Conservation (phyloP, 192 early-diverging fungal genomes). For the Coemansia umbellata region DNA sequence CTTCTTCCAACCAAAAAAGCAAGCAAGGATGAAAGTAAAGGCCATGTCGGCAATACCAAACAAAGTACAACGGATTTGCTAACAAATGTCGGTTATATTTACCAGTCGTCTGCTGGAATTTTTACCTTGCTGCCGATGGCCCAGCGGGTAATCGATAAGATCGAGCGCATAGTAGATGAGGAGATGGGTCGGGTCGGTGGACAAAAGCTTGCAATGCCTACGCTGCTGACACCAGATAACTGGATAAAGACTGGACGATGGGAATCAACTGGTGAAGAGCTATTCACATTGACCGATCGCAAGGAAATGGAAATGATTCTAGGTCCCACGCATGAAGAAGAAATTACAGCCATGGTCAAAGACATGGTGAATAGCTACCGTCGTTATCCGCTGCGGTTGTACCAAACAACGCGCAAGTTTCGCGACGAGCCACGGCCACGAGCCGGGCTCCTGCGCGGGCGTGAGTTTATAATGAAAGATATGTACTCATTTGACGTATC, state of each 20-base stretch:
- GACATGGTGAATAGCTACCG: constrained; percentile 62
- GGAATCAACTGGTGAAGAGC: constrained; percentile 61
- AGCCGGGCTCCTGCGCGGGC: constrained; percentile 75
- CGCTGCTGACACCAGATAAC: constrained; percentile 58
- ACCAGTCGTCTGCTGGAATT: constrained; percentile 82
- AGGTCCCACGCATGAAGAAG: constrained; percentile 91
- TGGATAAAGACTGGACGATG: constrained; percentile 84
- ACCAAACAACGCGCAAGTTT: constrained; percentile 86
- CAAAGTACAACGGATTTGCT: constrained; percentile 25
- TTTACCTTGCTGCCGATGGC: constrained; percentile 82
- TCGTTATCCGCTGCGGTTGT: constrained; percentile 79
- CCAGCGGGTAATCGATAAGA: constrained; percentile 67
- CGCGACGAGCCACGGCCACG: constrained; percentile 82
- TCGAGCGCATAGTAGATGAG: constrained; percentile 75
- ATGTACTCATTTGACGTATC: constrained; percentile 84
- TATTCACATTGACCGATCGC: constrained; percentile 80
- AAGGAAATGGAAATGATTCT: constrained; percentile 64
- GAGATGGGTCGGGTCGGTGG: constrained; percentile 74
- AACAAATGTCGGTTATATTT: constrained; percentile 48
- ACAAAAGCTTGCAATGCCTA: constrained; percentile 71
- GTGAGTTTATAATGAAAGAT: constrained; percentile 97
- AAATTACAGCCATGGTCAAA: constrained; percentile 74
- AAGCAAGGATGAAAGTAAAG: background rate
- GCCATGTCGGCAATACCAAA: background rate
- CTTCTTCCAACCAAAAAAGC: constrained; percentile 42